Percentiles rank a stretch among this genome's conserved stretches.
Evolutionary conservation across 2,329 filamentous ascomycete species (phyloP).

Genomic region (Cercospora janseana): DNA sequence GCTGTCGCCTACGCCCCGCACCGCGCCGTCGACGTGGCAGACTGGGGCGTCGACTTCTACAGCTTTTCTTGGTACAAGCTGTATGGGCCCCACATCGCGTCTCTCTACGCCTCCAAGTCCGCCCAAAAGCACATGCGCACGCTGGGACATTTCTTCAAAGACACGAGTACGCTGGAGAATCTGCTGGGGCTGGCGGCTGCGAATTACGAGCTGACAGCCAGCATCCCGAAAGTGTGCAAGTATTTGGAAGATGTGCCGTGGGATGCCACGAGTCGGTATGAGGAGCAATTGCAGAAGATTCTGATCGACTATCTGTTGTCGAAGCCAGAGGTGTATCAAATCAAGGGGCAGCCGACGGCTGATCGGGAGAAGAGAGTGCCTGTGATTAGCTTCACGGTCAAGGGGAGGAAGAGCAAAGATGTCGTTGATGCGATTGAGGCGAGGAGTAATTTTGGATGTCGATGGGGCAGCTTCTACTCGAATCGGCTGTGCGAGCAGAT

Average conservation of each 20-base stretch:
- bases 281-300: constrained; percentile 57
- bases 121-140: constrained; percentile 58
- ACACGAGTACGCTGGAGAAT: constrained; percentile 56
- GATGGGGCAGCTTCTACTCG: constrained; percentile 69
- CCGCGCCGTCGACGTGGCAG: constrained; percentile 65
- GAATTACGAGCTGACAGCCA: constrained; percentile 67
- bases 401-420: constrained; percentile 55
- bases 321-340: constrained; percentile 51
- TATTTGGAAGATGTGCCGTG: constrained; percentile 53
- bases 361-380: constrained; percentile 56
- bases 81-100: constrained; percentile 71
- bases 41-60: constrained; percentile 71
- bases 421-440: constrained; percentile 63
- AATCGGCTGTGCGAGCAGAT: constrained; percentile 61
- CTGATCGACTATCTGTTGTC: constrained; percentile 60
- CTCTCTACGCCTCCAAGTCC: constrained; percentile 62
- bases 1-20: constrained; percentile 76
- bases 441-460: constrained; percentile 58
- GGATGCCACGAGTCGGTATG: constrained; percentile 57
- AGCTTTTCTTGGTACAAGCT: constrained; percentile 81
- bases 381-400: constrained; percentile 65
- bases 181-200: constrained; percentile 67
- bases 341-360: constrained; percentile 57
- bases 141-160: constrained; percentile 68
- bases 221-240: constrained; percentile 59